Evolutionary conservation across 176 grass and related monocot species (phyloP).

Genomic region (Carex cristatella): DNA sequence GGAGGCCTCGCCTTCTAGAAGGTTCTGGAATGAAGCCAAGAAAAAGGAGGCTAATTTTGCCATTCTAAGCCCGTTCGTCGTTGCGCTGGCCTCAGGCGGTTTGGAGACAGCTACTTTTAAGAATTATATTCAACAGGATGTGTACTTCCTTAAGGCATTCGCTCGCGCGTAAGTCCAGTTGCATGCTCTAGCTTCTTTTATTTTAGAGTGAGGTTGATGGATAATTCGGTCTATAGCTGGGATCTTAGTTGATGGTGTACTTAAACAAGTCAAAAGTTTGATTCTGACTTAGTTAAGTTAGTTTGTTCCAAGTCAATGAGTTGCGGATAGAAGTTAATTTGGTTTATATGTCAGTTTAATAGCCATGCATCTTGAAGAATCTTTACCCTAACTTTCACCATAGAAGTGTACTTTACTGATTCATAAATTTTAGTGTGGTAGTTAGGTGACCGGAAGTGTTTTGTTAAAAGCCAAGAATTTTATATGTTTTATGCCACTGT

Average conservation of each 20-base stretch:
- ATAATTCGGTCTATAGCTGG: constrained; percentile 20
- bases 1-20: constrained; percentile 61
- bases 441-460: neutral
- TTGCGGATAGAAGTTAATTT: neutral
- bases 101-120: constrained; percentile 60
- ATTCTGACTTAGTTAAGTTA: neutral
- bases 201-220: neutral
- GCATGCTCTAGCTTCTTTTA: neutral
- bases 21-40: constrained; percentile 67
- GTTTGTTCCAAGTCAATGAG: neutral
- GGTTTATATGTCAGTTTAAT: neutral
- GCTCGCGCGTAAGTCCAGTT: constrained; percentile 53
- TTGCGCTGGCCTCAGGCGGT: constrained; percentile 64
- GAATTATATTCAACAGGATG: constrained; percentile 73
- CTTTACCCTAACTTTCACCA: neutral
- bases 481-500: neutral
- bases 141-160: constrained; percentile 78
- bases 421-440: neutral
- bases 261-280: neutral
- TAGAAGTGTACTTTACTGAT: neutral
- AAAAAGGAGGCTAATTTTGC: constrained; percentile 71
- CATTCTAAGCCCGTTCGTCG: constrained; percentile 63
- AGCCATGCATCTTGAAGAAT: neutral
- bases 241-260: neutral
- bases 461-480: neutral